phyloP scores from a whole-genome alignment of 2,329 filamentous ascomycete genomes.

The Penicillium sp. region DNA sequence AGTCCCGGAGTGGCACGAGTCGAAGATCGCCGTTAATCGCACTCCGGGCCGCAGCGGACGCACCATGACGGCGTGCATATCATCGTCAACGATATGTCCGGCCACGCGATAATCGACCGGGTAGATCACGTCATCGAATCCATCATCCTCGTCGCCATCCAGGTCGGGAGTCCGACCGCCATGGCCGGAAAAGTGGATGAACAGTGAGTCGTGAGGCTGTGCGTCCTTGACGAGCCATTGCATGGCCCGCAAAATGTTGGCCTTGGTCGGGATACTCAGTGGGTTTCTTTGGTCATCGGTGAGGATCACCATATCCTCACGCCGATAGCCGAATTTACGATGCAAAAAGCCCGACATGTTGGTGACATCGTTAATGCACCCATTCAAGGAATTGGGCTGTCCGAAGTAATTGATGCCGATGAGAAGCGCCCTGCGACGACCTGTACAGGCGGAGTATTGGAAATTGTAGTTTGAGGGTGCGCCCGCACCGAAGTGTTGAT shows the following conservation, averaged over 20 bases:
- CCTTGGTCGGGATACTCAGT: conserved; percentile 94
- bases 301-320: conserved; percentile 94
- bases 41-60: conserved; percentile 74
- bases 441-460: conserved; percentile 87
- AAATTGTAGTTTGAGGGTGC: conserved; percentile 79
- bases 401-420: conserved; percentile 97
- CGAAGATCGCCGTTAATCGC: conserved; percentile 65
- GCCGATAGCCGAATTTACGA: conserved; percentile 78
- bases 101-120: conserved; percentile 64
- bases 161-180: conserved; percentile 68
- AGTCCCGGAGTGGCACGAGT: conserved; percentile 62
- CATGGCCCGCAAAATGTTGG: conserved; percentile 92
- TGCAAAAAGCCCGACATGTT: conserved; percentile 91
- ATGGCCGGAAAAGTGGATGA: conserved; percentile 92
- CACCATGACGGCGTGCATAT: conserved; percentile 74
- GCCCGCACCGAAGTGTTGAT: conserved; percentile 71
- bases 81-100: conserved; percentile 70
- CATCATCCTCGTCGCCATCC: conserved; percentile 69
- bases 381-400: conserved; percentile 78
- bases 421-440: conserved; percentile 76
- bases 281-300: conserved; percentile 95
- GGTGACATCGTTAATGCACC: conserved; percentile 95
- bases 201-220: conserved; percentile 83
- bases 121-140: conserved; percentile 72
- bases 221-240: conserved; percentile 98